phyloP scores from a whole-genome alignment of 257 asterid genomes.

The Solanum habrochaites region DNA sequence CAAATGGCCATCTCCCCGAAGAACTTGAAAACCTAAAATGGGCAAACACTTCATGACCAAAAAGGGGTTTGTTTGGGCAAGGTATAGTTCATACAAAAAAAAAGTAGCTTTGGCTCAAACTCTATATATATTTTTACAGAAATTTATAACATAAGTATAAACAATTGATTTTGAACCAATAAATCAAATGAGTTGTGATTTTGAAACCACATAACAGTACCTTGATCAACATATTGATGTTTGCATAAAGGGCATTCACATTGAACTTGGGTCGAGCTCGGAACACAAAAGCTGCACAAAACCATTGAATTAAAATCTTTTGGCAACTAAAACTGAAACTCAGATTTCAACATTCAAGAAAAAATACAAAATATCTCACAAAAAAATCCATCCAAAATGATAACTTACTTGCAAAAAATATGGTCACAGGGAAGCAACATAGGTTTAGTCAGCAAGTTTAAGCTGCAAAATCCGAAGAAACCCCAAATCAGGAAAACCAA shows the following conservation, averaged over 20 bases:
- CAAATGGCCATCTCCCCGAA: not conserved
- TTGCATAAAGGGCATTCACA: slow-evolving; percentile 66
- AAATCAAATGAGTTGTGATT: not conserved
- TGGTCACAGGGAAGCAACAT: slow-evolving; percentile 82
- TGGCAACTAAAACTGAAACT: not conserved
- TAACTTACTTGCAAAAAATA: slow-evolving; percentile 72
- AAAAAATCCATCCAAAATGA: not conserved
- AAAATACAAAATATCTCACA: not conserved
- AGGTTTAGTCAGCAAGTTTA: slow-evolving; percentile 61
- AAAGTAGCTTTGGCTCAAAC: not conserved
- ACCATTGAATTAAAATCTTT: not conserved
- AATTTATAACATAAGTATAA: not conserved
- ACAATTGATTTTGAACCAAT: not conserved
- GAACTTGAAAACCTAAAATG: not conserved
- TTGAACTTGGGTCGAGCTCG: slow-evolving; percentile 12
- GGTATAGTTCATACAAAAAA: not conserved
- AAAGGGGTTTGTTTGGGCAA: not conserved
- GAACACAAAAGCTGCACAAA: slow-evolving; percentile 42
- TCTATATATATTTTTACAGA: not conserved
- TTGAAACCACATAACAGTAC: slow-evolving; percentile 7
- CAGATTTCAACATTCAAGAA: not conserved
- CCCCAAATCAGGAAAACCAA: not conserved
- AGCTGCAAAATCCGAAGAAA: slow-evolving; percentile 25
- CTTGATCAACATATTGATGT: slow-evolving; percentile 29
- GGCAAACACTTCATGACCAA: not conserved